These are phyloP conservation scores for Nitzschia sp. DNA, from an alignment of 108 stramenopile genomes.

Conservation along the genomic window DNA sequence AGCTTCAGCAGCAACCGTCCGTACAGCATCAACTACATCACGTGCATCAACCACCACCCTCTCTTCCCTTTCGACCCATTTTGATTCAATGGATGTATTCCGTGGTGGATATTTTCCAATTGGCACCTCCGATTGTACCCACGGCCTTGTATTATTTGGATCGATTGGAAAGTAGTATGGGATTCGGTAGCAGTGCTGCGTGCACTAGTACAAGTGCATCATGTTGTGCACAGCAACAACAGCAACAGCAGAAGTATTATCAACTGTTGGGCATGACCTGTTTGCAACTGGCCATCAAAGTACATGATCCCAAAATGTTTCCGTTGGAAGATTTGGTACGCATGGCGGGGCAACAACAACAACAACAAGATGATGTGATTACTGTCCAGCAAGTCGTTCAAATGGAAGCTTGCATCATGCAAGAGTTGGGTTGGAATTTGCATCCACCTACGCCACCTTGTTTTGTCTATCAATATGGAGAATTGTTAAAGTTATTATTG, in stretches of 20 bases:
- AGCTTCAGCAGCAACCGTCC: neutral
- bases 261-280: constrained; percentile 12
- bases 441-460: constrained; percentile 26
- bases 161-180: neutral
- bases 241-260: neutral
- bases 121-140: constrained; percentile 22
- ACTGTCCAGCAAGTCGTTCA: neutral
- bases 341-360: constrained; percentile 7
- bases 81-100: constrained; percentile 28
- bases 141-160: constrained; percentile 27
- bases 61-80: constrained; percentile 1
- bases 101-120: constrained; percentile 13
- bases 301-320: constrained; percentile 36
- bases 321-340: constrained; percentile 16
- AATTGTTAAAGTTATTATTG: too few relatives aligned
- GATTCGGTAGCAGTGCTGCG: too few relatives aligned
- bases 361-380: too few relatives aligned
- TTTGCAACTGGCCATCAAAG: constrained; percentile 21
- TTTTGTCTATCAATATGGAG: constrained; percentile 17
- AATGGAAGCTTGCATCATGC: constrained; percentile 8
- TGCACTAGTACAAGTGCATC: too few relatives aligned
- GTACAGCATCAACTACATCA: neutral
- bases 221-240: neutral
- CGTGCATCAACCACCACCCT: neutral
- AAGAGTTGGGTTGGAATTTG: constrained; percentile 17